Base-by-base conservation (phyloP, 2,329 filamentous ascomycete genomes). In the Didymella arachidicola region DNA sequence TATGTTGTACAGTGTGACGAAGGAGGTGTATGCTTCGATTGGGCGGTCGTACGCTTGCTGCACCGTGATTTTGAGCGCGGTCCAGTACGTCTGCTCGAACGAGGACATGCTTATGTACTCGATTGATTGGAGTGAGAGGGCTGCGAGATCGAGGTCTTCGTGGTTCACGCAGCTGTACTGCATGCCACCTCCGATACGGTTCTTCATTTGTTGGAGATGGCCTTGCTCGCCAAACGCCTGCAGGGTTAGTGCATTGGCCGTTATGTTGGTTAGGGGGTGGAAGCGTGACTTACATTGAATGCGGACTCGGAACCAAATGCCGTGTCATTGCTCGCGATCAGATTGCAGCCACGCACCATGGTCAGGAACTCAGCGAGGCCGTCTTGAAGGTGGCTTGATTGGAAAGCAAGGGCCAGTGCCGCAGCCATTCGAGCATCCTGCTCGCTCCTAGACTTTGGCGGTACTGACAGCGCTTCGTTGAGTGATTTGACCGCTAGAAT, bases 401-500 rank as follows among this genome's bases (percentile, higher is more conserved):
- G 75, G 41, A 78, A 78, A 16, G 73, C 70, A 7, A 78, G 71
- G 7, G 73, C 74, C 16, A 78, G 45, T 16, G 74, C 70, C 5
- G 76, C 71, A 1, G 73, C 75, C 70, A 78, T 74, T 51, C 75
- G 69, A 5, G 75, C 75, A 58, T 78, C 76, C 47, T 67, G 64
- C 59, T 78, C 76, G 47, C 60, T 65, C 47, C 66, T 63, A 7
- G 65, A 67, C 44, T 70, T 72, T 4, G 74, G 69, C 16, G 73
- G 72, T n/a, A 67, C 63, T 32, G 75, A 76, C 12, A 78, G 64
- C 7, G 76, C 73, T 49, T 76, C 67, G 43, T 78, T 78, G n/a
- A 78, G 65, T 1, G 71, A 71, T 59, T 82, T 83, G 66, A 90
- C 85, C 6, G 89, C 87, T 58, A 88, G 85, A 51, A 89, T 78